Conservation (phyloP, 2,329 filamentous ascomycete genomes). For the Aspergillus carbonarius region DNA sequence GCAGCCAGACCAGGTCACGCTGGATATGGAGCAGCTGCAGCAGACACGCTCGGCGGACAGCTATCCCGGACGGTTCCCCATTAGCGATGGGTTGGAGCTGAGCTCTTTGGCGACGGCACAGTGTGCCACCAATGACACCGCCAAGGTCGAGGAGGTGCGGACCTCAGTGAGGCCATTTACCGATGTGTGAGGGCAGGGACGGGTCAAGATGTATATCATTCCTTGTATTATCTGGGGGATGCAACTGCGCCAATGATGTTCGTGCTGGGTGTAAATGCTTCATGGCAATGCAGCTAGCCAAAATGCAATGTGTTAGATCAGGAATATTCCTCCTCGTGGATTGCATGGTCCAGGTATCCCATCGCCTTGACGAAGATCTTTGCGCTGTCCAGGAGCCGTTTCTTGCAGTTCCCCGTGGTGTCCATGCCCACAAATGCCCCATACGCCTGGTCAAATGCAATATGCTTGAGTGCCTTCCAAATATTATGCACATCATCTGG, state of each 20-base stretch:
- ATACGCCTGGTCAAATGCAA: conserved; percentile 65
- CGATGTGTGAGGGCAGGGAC: conserved; percentile 18
- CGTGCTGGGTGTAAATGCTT: not conserved
- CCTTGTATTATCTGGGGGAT: not conserved
- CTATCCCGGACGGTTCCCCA: conserved; percentile 34
- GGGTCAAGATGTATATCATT: not conserved
- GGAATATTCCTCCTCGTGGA: conserved; percentile 24
- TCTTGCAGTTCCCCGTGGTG: conserved; percentile 60
- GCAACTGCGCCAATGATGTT: not conserved
- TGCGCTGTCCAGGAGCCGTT: conserved; percentile 70
- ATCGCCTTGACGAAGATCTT: conserved; percentile 63
- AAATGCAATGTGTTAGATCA: conserved; percentile 1
- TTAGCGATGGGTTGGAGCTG: conserved; percentile 30
- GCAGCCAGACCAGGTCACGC: conserved; percentile 7
- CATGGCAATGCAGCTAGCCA: not conserved
- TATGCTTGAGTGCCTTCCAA: conserved; percentile 64
- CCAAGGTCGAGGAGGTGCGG: conserved; percentile 21
- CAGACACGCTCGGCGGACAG: conserved; percentile 28
- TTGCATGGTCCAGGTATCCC: conserved; percentile 35
- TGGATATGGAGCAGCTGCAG: conserved; percentile 15
- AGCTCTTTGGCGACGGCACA: conserved; percentile 26
- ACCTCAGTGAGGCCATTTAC: conserved; percentile 34
- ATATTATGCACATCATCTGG: conserved; percentile 65
- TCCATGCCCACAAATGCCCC: conserved; percentile 66
- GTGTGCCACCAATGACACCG: not conserved